phyloP scores from a whole-genome alignment of 2,329 filamentous ascomycete species.

The Diaporthe sp. region DNA sequence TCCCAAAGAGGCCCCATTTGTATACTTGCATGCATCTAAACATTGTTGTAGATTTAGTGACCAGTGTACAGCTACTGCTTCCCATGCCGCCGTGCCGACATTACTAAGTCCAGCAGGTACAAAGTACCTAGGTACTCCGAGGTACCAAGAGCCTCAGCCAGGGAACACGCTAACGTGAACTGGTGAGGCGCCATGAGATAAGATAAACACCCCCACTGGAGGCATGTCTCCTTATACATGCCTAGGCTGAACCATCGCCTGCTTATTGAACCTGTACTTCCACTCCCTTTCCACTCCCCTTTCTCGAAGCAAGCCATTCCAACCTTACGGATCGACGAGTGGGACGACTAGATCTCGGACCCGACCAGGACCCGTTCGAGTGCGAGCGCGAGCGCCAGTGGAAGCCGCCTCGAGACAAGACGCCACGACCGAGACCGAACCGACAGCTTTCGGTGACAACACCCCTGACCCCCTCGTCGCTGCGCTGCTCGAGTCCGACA shows the following conservation, averaged over 20 bases:
- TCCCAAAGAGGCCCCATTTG: neutral
- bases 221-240: slow-evolving; percentile 16
- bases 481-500: slow-evolving; percentile 24
- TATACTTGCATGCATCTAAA: neutral
- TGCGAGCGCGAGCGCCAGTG: slow-evolving; percentile 22
- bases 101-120: neutral
- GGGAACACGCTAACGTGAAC: slow-evolving; percentile 28
- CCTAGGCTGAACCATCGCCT: neutral
- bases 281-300: neutral
- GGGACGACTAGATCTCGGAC: neutral
- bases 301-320: neutral
- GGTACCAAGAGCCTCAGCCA: slow-evolving; percentile 6
- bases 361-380: slow-evolving; percentile 23
- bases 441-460: neutral
- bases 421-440: neutral
- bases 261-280: neutral
- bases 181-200: slow-evolving; percentile 22
- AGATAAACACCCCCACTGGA: slow-evolving; percentile 24
- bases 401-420: slow-evolving; percentile 10
- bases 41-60: neutral
- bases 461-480: neutral
- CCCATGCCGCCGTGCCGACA: too few relatives aligned
- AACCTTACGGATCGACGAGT: neutral
- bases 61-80: neutral
- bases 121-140: neutral